Evolutionary conservation across 1,139 yeast species (phyloP).

Genomic region (Lodderomyces theae): DNA sequence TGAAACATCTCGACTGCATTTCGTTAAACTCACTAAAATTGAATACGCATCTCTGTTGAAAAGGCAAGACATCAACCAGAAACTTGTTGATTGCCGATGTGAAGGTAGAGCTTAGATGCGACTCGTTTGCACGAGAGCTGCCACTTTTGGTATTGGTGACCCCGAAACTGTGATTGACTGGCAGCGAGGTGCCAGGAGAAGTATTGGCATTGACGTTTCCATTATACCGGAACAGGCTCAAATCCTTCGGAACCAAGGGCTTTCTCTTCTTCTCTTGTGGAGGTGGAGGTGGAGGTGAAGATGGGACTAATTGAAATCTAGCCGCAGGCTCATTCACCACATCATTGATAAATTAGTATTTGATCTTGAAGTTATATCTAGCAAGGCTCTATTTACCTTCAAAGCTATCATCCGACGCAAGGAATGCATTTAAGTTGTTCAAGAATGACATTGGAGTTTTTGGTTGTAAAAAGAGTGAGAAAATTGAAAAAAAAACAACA

Average conservation of each 20-base stretch:
- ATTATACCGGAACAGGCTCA: background rate
- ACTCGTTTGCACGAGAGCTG: background rate
- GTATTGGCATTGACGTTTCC: background rate
- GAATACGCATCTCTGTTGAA: constrained; percentile 19
- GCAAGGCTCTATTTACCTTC: constrained; percentile 12
- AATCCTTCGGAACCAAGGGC: background rate
- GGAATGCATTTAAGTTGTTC: constrained; percentile 12
- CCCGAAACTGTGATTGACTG: background rate
- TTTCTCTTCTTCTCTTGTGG: background rate
- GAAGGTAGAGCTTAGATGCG: background rate
- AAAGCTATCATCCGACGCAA: constrained; percentile 8
- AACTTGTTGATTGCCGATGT: constrained; percentile 3
- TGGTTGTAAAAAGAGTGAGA: constrained; percentile 11
- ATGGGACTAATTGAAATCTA: background rate
- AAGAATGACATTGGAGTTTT: constrained; percentile 15
- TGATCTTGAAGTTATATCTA: background rate
- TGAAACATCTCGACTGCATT: constrained; percentile 49
- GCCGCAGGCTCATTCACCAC: constrained; percentile 1
- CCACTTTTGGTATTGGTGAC: background rate
- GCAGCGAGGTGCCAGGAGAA: background rate
- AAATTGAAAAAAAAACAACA: background rate
- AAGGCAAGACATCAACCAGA: constrained; percentile 10
- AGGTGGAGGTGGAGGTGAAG: constrained; percentile 1
- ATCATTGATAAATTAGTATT: constrained; percentile 1
- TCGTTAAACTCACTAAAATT: constrained; percentile 39